A percentile compares a stretch with the other conserved stretches of the same genome.
These are phyloP conservation scores for Dimargaris xerosporica DNA, from an alignment of 192 early-diverging fungal genomes.

Conservation along the genomic window DNA sequence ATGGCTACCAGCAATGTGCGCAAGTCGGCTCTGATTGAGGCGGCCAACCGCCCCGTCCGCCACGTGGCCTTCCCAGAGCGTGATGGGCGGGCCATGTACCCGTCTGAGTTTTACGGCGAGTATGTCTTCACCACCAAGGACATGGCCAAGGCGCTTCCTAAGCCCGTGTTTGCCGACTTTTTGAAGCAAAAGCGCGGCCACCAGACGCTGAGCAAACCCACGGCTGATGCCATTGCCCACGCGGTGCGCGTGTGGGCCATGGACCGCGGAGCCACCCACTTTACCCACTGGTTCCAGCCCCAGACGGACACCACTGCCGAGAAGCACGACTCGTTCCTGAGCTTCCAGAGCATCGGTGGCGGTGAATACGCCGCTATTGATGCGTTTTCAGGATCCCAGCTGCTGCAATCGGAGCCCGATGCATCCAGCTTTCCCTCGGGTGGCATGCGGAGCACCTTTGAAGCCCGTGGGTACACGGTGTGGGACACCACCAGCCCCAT, in stretches of 20 bases:
- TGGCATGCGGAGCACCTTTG: constrained; percentile 95
- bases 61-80: constrained; percentile 62
- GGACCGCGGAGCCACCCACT: constrained; percentile 94
- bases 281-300: constrained; percentile 99
- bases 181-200: constrained; percentile 85
- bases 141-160: constrained; percentile 80
- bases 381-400: constrained; percentile 91
- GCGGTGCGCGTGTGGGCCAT: constrained; percentile 96
- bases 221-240: constrained; percentile 97
- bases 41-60: constrained; percentile 49
- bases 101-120: constrained; percentile 83
- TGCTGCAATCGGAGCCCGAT: constrained; percentile 98
- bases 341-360: constrained; percentile 64
- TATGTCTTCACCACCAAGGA: constrained; percentile 90
- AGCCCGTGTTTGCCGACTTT: constrained; percentile 88
- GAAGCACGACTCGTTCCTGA: constrained; percentile 98
- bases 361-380: constrained; percentile 77
- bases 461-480: constrained; percentile 98
- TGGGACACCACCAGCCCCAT: constrained; percentile 96
- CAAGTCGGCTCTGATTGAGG: constrained; percentile 39
- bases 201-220: constrained; percentile 75
- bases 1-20: neutral
- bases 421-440: constrained; percentile 98
- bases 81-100: constrained; percentile 55
- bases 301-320: constrained; percentile 97